Evolutionary conservation across 2,329 filamentous ascomycete species (phyloP), one percentile per base, ranked within the genome.

Genomic region (Fonsecaea nubica): DNA sequence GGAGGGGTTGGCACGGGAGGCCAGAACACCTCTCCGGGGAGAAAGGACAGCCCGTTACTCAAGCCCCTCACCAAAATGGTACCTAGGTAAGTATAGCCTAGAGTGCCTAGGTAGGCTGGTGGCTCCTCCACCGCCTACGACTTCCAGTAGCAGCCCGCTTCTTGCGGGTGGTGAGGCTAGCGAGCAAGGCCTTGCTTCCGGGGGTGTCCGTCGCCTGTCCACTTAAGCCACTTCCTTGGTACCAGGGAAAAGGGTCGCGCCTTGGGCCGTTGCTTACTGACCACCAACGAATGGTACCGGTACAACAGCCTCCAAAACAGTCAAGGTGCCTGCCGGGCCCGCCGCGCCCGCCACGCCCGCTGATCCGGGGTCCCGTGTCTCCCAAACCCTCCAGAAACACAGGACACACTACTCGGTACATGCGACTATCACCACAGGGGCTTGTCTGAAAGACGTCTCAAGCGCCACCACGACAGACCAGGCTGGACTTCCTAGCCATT

Each of bases 401-500:
- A 35, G 53, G 32, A 18, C 10, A 18, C 36, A 7, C 45, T 61
- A n/a, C n/a, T n/a, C n/a, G n/a, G n/a, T n/a, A 35, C 30, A n/a
- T 33, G n/a, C 48, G 40, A 33, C 45, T 35, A 36, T 61, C 48
- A 25, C 54, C 35, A 48, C 58, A 61, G 58, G 58, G 58, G 58
- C 4, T 32, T 40, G 58, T 35, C 18, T 21, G 45, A 61, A 53
- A 21, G 6, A 25, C 21, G 58, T 61, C 36, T 40, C 58, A 40
- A 40, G 18, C 9, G 15, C 15, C 18, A 38, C 54, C 5, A 33
- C 48, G 21, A 38, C 10, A n/a, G 38, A 42, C 40, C 42, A 61
- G 58, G 58, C 58, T 61, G 58, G 12, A 38, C n/a, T 61, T 61
- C 58, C 58, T 61, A 7, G 45, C 58, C 58, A 61, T 15, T 50